A percentile compares a stretch with the other conserved stretches of the same genome.
Evolutionary conservation across 2,329 filamentous ascomycete genomes (phyloP).

Genomic region (Xylariaceae sp.): DNA sequence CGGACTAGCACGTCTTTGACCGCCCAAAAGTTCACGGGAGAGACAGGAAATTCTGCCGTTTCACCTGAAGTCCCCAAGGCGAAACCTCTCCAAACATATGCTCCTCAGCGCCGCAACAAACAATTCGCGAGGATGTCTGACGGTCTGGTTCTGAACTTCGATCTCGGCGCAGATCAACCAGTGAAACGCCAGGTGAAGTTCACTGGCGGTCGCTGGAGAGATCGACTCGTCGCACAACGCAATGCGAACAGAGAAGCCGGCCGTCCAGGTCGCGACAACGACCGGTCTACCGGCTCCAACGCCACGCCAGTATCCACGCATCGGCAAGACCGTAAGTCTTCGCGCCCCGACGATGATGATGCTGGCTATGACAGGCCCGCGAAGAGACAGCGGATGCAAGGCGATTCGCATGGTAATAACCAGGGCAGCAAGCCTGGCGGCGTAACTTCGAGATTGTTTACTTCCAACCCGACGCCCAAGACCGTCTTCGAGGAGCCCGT

Average conservation of each 20-base stretch:
- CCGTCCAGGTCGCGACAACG: conserved; percentile 9
- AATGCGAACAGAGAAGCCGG: conserved; percentile 36
- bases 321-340: conserved; percentile 21
- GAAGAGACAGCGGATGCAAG: conserved; percentile 42
- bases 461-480: conserved; percentile 73
- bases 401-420: conserved; percentile 11
- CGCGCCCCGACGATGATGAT: conserved; percentile 19
- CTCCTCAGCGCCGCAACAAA: not conserved
- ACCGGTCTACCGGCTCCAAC: conserved; percentile 27
- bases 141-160: conserved; percentile 93
- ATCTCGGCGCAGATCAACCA: conserved; percentile 59
- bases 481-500: conserved; percentile 52
- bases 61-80: not conserved
- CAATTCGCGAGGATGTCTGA: conserved; percentile 63
- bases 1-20: conserved; percentile 10
- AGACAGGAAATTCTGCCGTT: conserved; percentile 26
- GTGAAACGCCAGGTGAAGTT: conserved; percentile 60
- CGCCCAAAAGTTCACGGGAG: conserved; percentile 25
- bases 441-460: conserved; percentile 87
- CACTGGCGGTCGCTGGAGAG: conserved; percentile 90
- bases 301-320: conserved; percentile 29
- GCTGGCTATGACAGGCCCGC: conserved; percentile 32
- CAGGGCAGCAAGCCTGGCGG: conserved; percentile 26
- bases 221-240: conserved; percentile 76
- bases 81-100: not conserved